Evolutionary conservation across 257 asterid genomes (phyloP).

Genomic region (Solanum clarkiae): DNA sequence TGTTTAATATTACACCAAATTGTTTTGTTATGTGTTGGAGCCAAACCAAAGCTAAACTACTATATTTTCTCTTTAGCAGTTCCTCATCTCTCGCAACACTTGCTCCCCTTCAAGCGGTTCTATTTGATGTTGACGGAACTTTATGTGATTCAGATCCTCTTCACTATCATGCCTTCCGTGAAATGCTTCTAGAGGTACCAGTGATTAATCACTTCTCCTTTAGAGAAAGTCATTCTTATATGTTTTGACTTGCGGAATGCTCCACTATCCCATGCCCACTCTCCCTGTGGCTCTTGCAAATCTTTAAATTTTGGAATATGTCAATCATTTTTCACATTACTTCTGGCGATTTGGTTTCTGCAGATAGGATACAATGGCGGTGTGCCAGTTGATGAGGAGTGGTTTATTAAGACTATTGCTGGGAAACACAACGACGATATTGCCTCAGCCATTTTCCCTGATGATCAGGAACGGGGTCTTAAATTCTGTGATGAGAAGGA

Average conservation of each 20-base stretch:
- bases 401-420: slow-evolving; percentile 46
- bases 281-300: neutral
- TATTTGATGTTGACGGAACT: slow-evolving; percentile 91
- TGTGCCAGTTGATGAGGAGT: slow-evolving; percentile 66
- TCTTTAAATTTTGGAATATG: neutral
- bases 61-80: slow-evolving; percentile 30
- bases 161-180: slow-evolving; percentile 57
- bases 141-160: slow-evolving; percentile 89
- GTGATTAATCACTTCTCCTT: neutral
- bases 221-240: neutral
- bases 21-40: neutral
- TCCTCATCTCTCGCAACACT: slow-evolving; percentile 36
- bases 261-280: neutral
- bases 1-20: neutral
- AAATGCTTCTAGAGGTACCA: slow-evolving; percentile 64
- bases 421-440: slow-evolving; percentile 86
- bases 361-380: slow-evolving; percentile 91
- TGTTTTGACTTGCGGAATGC: neutral
- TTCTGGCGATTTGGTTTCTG: neutral
- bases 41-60: neutral
- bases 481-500: slow-evolving; percentile 80
- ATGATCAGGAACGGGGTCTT: slow-evolving; percentile 60
- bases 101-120: slow-evolving; percentile 91
- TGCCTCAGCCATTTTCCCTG: slow-evolving; percentile 64
- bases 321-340: neutral